Evolutionary conservation across 2,329 filamentous ascomycete genomes (phyloP).

Genomic region (Ustilaginoidea virens): DNA sequence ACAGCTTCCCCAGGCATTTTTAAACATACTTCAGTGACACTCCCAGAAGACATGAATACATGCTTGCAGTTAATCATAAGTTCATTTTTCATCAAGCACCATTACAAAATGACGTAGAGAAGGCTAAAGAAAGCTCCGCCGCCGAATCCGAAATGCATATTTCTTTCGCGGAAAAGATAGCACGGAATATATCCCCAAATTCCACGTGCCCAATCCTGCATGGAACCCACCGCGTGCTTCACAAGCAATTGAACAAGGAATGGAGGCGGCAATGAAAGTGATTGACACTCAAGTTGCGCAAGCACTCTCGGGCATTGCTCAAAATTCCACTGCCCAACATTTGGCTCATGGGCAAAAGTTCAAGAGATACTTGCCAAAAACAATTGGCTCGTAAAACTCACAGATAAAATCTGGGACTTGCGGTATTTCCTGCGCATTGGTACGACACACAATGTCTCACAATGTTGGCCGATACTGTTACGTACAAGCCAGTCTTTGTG

Average conservation of each 20-base stretch:
- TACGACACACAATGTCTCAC: not conserved
- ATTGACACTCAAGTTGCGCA: not conserved
- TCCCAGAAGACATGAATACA: not conserved
- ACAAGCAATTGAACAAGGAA: not conserved
- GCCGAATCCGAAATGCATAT: not conserved
- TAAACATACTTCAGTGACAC: not conserved
- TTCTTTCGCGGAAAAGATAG: no score
- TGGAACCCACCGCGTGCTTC: not conserved
- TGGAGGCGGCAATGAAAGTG: not conserved
- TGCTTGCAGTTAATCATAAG: not conserved
- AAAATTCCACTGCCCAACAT: not conserved
- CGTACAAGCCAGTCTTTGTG: not conserved
- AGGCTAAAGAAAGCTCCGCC: not conserved
- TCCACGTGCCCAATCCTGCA: not conserved
- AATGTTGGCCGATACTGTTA: not conserved
- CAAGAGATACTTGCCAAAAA: not conserved
- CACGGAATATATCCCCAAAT: not conserved
- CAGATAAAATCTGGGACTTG: not conserved
- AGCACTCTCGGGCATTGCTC: not conserved
- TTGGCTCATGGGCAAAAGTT: not conserved
- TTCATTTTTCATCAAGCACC: not conserved
- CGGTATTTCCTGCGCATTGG: not conserved
- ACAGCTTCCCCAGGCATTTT: not conserved
- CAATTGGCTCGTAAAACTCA: not conserved
- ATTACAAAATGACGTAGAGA: not conserved